These are phyloP conservation scores for Stemphylium lycopersici DNA, from an alignment of 2,329 filamentous ascomycete species.

Conservation along the genomic window DNA sequence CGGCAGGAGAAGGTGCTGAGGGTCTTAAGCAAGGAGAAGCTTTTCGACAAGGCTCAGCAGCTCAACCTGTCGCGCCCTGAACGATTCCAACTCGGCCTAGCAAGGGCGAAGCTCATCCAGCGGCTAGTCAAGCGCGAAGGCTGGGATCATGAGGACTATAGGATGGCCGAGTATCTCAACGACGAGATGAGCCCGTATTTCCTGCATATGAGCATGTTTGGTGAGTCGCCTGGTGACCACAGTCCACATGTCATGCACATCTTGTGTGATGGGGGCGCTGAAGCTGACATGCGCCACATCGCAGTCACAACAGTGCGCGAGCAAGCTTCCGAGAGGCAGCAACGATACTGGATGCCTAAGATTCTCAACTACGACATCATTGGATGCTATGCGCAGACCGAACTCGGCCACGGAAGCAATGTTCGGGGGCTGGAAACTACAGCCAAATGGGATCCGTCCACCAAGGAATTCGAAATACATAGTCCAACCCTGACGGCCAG, in stretches of 20 bases:
- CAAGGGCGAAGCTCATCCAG: slow-evolving; percentile 58
- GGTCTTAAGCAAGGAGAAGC: slow-evolving; percentile 54
- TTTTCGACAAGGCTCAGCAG: slow-evolving; percentile 59
- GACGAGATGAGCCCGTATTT: slow-evolving; percentile 62
- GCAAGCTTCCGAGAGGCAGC: slow-evolving; percentile 57
- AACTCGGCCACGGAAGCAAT: slow-evolving; percentile 61
- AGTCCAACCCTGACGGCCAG: slow-evolving; percentile 59
- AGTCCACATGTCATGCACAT: slow-evolving; percentile 16
- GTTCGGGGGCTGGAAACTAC: slow-evolving; percentile 58
- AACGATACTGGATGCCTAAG: slow-evolving; percentile 57
- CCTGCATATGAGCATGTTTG: slow-evolving; percentile 60
- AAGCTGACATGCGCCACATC: slow-evolving; percentile 23
- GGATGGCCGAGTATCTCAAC: slow-evolving; percentile 59
- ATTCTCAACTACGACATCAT: slow-evolving; percentile 59
- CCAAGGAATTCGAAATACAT: slow-evolving; percentile 57
- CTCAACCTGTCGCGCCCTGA: slow-evolving; percentile 59
- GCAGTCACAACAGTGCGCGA: slow-evolving; percentile 56
- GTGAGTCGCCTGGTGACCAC: slow-evolving; percentile 29
- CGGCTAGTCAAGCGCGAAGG: slow-evolving; percentile 53
- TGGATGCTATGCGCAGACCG: slow-evolving; percentile 60
- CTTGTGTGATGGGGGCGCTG: slow-evolving; percentile 22
- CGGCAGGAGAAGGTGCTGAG: slow-evolving; percentile 55
- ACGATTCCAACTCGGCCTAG: slow-evolving; percentile 59
- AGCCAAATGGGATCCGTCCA: slow-evolving; percentile 54
- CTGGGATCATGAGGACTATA: slow-evolving; percentile 58